A percentile compares a stretch with the other conserved stretches of the same genome.
Evolutionary conservation across 352 stramenopile genomes (phyloP).

Genomic region (Phytopythium oedochilum): DNA sequence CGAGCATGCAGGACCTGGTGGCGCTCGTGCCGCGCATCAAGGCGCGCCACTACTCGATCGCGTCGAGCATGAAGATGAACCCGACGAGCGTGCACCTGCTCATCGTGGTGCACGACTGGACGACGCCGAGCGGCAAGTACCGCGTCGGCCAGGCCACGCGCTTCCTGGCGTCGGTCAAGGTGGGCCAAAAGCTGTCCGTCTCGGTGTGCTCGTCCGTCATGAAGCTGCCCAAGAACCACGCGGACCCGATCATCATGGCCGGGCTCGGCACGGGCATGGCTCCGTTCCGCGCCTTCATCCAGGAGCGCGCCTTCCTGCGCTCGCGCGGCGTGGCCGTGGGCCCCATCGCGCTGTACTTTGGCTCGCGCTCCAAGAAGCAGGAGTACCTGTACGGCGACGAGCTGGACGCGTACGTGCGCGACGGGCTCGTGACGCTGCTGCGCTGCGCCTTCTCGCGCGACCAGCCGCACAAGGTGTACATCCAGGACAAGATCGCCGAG

Average conservation of each 20-base stretch:
- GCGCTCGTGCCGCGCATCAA: slow-evolving; percentile 78
- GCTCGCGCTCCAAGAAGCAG: slow-evolving; percentile 88
- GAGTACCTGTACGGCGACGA: slow-evolving; percentile 97
- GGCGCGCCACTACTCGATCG: slow-evolving; percentile 89
- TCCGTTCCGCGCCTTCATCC: slow-evolving; percentile 89
- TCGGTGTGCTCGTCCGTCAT: slow-evolving; percentile 75
- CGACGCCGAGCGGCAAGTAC: slow-evolving; percentile 65
- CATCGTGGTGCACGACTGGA: slow-evolving; percentile 87
- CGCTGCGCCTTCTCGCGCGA: slow-evolving; percentile 86
- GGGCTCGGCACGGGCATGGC: slow-evolving; percentile 74
- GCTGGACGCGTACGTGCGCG: slow-evolving; percentile 76
- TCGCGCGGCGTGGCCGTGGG: slow-evolving; percentile 59
- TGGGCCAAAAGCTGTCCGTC: slow-evolving; percentile 56
- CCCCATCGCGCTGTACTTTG: slow-evolving; percentile 92
- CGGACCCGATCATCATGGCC: slow-evolving; percentile 81
- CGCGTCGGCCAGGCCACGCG: slow-evolving; percentile 55
- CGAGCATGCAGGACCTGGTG: slow-evolving; percentile 58
- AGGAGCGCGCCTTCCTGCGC: slow-evolving; percentile 79
- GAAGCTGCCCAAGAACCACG: slow-evolving; percentile 62
- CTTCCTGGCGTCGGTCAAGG: slow-evolving; percentile 43
- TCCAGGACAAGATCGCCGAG: slow-evolving; percentile 85
- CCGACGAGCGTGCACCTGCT: slow-evolving; percentile 79
- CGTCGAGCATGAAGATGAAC: slow-evolving; percentile 87
- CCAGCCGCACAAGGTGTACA: slow-evolving; percentile 88
- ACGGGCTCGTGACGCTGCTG: slow-evolving; percentile 80